These are phyloP conservation scores for Sphaerulina vaccinii DNA, from an alignment of 2,329 filamentous ascomycete species.

Conservation along the genomic window DNA sequence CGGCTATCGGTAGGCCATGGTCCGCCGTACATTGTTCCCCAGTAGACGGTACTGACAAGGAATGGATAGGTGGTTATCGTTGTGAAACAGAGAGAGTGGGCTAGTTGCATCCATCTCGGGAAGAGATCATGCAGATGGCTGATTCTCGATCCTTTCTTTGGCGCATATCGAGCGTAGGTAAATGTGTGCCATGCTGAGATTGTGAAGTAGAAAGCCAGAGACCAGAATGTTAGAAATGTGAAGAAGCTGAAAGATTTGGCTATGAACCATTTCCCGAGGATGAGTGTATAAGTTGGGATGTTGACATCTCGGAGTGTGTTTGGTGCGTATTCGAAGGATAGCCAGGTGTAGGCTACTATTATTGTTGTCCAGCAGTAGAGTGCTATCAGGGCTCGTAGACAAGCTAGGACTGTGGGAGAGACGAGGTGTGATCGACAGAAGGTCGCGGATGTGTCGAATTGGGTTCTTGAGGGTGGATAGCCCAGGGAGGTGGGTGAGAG, in stretches of 20 bases:
- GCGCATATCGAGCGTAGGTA: conserved; percentile 3
- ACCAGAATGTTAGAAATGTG: conserved; percentile 21
- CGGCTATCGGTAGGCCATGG: conserved; percentile 6
- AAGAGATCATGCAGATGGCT: conserved; percentile 9
- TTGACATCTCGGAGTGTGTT: conserved; percentile 12
- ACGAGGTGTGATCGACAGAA: conserved; percentile 18
- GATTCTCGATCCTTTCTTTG: not conserved
- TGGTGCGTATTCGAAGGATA: conserved; percentile 9
- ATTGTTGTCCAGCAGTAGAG: conserved; percentile 21
- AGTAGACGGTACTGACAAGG: conserved; percentile 17
- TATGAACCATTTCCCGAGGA: conserved; percentile 12
- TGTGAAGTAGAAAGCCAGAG: conserved; percentile 18
- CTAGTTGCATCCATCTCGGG: conserved; percentile 9
- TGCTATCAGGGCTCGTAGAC: conserved; percentile 13
- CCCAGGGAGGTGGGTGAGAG: conserved; percentile 2
- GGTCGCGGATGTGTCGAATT: conserved; percentile 10
- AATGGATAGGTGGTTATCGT: conserved; percentile 11
- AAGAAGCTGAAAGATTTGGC: conserved; percentile 22
- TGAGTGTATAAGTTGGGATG: conserved; percentile 13
- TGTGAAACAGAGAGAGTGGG: conserved; percentile 12
- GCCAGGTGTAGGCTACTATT: conserved; percentile 19
- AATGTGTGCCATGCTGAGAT: conserved; percentile 19
- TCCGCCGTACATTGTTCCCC: conserved; percentile 16
- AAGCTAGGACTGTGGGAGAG: conserved; percentile 3
- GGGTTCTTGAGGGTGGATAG: not conserved